Evolutionary conservation across 352 stramenopile genomes (phyloP).

Genomic region (Phytopythium boreale): DNA sequence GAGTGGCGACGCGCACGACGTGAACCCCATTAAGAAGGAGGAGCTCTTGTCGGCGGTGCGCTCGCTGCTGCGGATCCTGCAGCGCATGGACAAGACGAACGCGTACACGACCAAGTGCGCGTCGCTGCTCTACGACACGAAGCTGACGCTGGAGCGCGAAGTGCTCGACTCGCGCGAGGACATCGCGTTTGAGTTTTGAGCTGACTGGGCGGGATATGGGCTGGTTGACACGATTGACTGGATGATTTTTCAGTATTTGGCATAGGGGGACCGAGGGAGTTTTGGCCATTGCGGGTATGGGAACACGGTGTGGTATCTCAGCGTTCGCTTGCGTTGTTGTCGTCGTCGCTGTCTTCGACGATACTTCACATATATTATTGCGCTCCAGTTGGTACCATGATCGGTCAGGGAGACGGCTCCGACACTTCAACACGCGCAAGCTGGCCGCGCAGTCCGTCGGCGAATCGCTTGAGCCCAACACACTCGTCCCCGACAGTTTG

Average conservation of each 20-base stretch:
- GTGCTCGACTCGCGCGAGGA: slow-evolving; percentile 75
- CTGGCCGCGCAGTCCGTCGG: not conserved
- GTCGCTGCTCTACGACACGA: slow-evolving; percentile 81
- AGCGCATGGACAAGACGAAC: slow-evolving; percentile 56
- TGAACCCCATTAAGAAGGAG: slow-evolving; percentile 80
- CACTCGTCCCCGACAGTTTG: not conserved
- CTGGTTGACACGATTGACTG: not conserved
- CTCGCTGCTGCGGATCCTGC: slow-evolving; percentile 73
- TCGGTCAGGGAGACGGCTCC: not conserved
- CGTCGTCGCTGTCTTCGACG: no score
- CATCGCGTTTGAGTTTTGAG: slow-evolving; percentile 76
- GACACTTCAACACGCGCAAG: not conserved
- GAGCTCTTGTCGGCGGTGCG: slow-evolving; percentile 74
- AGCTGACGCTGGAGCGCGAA: slow-evolving; percentile 78
- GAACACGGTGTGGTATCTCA: not conserved
- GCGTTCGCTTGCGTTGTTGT: not conserved
- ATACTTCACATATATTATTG: no score
- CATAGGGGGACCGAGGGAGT: not conserved
- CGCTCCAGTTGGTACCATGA: not conserved
- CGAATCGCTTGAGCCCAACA: slow-evolving; percentile 1
- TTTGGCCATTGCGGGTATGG: not conserved
- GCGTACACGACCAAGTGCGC: slow-evolving; percentile 59
- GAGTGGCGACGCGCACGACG: slow-evolving; percentile 66
- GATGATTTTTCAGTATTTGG: not conserved
- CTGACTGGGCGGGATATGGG: not conserved